Conservation (phyloP, 2,329 filamentous ascomycete species). For the Cladosporium halotolerans region DNA sequence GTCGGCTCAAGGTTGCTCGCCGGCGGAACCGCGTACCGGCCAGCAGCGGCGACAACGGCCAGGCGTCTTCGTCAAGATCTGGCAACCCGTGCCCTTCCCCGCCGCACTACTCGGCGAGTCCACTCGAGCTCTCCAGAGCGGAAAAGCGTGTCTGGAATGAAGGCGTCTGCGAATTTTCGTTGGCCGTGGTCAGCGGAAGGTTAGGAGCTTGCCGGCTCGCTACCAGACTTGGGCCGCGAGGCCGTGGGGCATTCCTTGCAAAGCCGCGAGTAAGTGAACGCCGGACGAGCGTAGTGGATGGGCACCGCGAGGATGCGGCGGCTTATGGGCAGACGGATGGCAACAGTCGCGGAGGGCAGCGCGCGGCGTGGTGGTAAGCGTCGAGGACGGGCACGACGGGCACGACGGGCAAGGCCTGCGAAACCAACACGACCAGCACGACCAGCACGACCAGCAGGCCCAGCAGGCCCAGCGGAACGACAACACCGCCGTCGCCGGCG, state of each 20-base stretch:
- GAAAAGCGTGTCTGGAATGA: slow-evolving; percentile 3
- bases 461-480: too few species aligned
- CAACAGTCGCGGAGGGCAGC: too few species aligned
- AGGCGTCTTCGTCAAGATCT: slow-evolving; percentile 3
- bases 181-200: slow-evolving; percentile 3
- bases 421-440: too few species aligned
- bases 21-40: slow-evolving; percentile 7
- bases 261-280: not conserved
- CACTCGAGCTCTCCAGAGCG: slow-evolving; percentile 5
- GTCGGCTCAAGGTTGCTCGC: slow-evolving; percentile 7
- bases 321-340: too few species aligned
- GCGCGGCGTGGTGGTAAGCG: too few species aligned
- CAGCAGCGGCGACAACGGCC: slow-evolving; percentile 1
- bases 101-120: slow-evolving; percentile 1
- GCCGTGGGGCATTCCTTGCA: slow-evolving; percentile 11
- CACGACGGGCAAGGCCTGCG: too few species aligned
- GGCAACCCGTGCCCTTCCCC: slow-evolving; percentile 3
- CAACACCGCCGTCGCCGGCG: not conserved
- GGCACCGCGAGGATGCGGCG: not conserved
- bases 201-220: slow-evolving; percentile 11
- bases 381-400: too few species aligned
- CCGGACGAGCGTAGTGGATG: not conserved
- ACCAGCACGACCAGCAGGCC: too few species aligned
- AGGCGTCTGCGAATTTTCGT: slow-evolving; percentile 4
- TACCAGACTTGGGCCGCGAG: slow-evolving; percentile 9